These are phyloP conservation scores for Sugiyamaella sp. DNA, from an alignment of 1,139 yeast genomes.

Conservation along the genomic window DNA sequence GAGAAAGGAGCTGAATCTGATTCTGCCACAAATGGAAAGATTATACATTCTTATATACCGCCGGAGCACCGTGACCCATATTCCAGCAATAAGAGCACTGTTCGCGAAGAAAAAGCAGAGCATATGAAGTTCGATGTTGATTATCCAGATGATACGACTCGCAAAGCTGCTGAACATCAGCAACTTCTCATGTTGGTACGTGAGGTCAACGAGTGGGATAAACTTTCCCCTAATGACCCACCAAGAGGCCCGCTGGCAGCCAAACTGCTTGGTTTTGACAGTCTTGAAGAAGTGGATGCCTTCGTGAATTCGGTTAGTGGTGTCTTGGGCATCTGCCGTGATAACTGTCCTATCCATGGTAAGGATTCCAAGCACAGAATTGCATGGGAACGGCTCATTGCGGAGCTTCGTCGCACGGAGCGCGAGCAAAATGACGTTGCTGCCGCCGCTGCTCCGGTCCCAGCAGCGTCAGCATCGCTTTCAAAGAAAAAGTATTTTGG, in stretches of 20 bases:
- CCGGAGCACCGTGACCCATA: too few relatives aligned
- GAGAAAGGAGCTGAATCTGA: too few relatives aligned
- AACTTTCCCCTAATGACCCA: not conserved
- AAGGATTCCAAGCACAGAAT: not conserved
- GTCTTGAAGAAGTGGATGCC: slow-evolving; percentile 7
- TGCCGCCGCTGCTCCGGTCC: not conserved
- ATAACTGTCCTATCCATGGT: slow-evolving; percentile 15
- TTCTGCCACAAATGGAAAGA: too few relatives aligned
- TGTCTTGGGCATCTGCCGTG: slow-evolving; percentile 6
- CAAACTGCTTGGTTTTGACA: slow-evolving; percentile 11
- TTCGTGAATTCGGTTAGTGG: slow-evolving; percentile 14
- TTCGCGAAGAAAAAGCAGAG: not conserved
- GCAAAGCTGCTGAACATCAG: slow-evolving; percentile 10
- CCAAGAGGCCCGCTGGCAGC: not conserved
- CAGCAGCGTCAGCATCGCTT: not conserved
- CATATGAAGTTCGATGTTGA: not conserved
- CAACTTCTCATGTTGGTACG: not conserved
- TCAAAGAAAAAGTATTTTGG: slow-evolving; percentile 28
- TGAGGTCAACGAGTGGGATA: slow-evolving; percentile 1
- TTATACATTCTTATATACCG: too few relatives aligned
- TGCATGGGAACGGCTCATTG: not conserved
- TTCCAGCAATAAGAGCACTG: too few relatives aligned
- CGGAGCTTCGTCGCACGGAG: slow-evolving; percentile 1
- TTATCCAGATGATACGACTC: slow-evolving; percentile 4
- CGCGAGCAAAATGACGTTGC: not conserved